These are phyloP conservation scores for Wickerhamiella shivajii DNA, from an alignment of 805 yeast species.

Conservation along the genomic window DNA sequence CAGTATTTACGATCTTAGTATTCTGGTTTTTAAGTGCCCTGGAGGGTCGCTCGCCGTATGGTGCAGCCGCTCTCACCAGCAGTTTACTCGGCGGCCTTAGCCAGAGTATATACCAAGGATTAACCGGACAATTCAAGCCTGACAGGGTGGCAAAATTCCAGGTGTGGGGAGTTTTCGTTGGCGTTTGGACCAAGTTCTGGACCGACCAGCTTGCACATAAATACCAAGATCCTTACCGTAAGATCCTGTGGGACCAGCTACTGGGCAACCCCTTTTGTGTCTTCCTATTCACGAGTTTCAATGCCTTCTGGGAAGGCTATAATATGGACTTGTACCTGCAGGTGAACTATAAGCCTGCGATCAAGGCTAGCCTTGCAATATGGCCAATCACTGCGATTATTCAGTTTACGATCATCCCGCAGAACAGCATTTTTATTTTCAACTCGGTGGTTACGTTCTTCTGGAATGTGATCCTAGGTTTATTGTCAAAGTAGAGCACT, in stretches of 20 bases:
- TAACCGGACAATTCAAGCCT: conserved; percentile 13
- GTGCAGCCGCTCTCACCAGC: conserved; percentile 23
- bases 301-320: conserved; percentile 27
- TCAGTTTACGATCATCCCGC: conserved; percentile 15
- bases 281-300: conserved; percentile 21
- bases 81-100: conserved; percentile 22
- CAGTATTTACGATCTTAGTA: conserved; percentile 15
- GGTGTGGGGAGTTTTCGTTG: conserved; percentile 26
- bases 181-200: conserved; percentile 27
- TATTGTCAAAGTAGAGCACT: conserved; percentile 2
- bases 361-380: conserved; percentile 15
- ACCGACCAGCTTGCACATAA: conserved; percentile 22
- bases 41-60: conserved; percentile 18
- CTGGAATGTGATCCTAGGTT: conserved; percentile 21
- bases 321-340: conserved; percentile 22
- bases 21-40: conserved; percentile 17
- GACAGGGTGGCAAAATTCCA: conserved; percentile 22
- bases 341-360: conserved; percentile 17
- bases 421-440: conserved; percentile 16
- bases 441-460: conserved; percentile 15
- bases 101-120: conserved; percentile 23
- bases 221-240: conserved; percentile 14
- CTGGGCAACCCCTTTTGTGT: conserved; percentile 25
- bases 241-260: conserved; percentile 22
- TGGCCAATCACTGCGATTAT: conserved; percentile 20